Evolutionary conservation across 2,329 filamentous ascomycete species (phyloP).

Genomic region (Parasarocladium wereldwijsianum): DNA sequence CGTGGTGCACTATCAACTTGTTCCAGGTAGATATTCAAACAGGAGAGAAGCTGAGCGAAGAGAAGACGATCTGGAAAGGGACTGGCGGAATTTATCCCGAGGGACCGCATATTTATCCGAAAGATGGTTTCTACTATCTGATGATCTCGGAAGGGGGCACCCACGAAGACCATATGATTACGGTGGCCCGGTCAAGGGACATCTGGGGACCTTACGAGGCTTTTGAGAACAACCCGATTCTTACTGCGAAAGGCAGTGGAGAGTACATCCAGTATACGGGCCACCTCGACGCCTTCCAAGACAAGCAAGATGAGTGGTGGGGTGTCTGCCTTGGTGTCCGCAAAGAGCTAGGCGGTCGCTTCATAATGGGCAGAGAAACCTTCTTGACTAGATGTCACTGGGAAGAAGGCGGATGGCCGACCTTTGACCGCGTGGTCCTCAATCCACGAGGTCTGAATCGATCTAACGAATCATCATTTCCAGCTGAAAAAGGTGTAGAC

Average conservation of each 20-base stretch:
- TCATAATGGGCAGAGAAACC: conserved; percentile 28
- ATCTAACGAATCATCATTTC: not conserved
- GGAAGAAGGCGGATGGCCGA: conserved; percentile 20
- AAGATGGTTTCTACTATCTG: conserved; percentile 36
- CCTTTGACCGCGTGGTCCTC: conserved; percentile 9
- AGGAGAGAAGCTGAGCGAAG: conserved; percentile 6
- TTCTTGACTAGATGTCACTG: conserved; percentile 24
- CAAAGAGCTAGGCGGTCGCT: conserved; percentile 13
- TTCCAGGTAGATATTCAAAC: conserved; percentile 6
- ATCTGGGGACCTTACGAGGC: conserved; percentile 29
- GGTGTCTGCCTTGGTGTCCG: conserved; percentile 24
- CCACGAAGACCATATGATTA: conserved; percentile 30
- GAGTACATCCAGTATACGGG: conserved; percentile 37
- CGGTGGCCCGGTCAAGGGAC: conserved; percentile 26
- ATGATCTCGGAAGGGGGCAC: conserved; percentile 39
- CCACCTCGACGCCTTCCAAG: conserved; percentile 41
- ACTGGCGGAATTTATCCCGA: conserved; percentile 7
- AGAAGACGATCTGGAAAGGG: conserved; percentile 8
- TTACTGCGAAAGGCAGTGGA: conserved; percentile 28
- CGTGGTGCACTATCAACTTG: conserved; percentile 9
- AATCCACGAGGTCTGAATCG: conserved; percentile 2
- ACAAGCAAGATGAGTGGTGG: conserved; percentile 25
- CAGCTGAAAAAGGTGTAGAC: conserved; percentile 3
- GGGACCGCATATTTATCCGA: conserved; percentile 19
- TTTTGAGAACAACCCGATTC: conserved; percentile 26